A percentile compares a stretch with the other conserved stretches of the same genome.
phyloP scores from a whole-genome alignment of 768 basidiomycete species.

The Boletus insuetus region DNA sequence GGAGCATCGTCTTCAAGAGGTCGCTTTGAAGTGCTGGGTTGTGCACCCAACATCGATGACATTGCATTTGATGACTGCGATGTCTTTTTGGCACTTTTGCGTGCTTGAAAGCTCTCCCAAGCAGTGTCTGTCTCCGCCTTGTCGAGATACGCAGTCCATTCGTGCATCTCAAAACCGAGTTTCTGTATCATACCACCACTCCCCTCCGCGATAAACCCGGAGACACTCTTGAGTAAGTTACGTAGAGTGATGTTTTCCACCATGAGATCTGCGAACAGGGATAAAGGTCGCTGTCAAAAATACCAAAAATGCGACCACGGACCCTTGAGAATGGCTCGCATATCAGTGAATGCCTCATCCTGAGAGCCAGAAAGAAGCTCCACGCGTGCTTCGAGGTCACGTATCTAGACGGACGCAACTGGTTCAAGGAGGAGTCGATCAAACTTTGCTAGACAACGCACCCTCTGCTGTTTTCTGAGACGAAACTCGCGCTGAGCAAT shows the following conservation, averaged over 20 bases:
- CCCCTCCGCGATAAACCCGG: conserved; percentile 85
- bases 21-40: conserved; percentile 19
- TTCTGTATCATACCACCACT: conserved; percentile 73
- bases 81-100: conserved; percentile 46
- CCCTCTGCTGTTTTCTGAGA: conserved; percentile 85
- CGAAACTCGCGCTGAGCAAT: conserved; percentile 95
- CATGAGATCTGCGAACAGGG: conserved; percentile 64
- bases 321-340: conserved; percentile 82
- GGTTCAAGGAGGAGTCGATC: neutral
- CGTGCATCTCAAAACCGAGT: conserved; percentile 72
- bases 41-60: conserved; percentile 32
- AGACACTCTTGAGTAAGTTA: conserved; percentile 69
- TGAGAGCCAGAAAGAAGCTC: conserved; percentile 90
- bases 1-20: conserved; percentile 30
- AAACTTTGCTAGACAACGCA: conserved; percentile 28
- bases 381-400: conserved; percentile 93
- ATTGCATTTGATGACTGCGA: conserved; percentile 28
- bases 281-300: conserved; percentile 3
- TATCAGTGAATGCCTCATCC: conserved; percentile 82
- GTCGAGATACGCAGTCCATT: conserved; percentile 81
- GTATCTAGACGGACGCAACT: conserved; percentile 55
- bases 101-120: conserved; percentile 80
- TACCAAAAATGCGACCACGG: conserved; percentile 8
- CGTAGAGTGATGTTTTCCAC: conserved; percentile 85
- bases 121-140: conserved; percentile 91